Conservation (phyloP, 306 rosid genomes). For the Lablab purpureus region DNA sequence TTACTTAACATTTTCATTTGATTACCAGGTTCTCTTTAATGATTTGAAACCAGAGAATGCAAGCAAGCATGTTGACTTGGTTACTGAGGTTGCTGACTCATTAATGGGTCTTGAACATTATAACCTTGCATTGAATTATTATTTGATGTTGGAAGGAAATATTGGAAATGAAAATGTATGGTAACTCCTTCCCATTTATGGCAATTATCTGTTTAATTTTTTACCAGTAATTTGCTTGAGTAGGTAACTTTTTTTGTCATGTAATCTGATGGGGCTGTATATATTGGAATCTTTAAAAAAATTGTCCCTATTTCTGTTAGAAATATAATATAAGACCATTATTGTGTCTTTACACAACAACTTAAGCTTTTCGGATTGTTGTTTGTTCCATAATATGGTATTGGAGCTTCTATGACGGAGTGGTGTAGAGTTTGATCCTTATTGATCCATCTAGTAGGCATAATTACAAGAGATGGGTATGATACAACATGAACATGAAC, state of each 20-base stretch:
- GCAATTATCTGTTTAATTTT: conserved; percentile 31
- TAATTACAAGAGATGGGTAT: not conserved
- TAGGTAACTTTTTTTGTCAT: conserved; percentile 9
- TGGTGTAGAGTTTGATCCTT: not conserved
- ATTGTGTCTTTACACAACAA: not conserved
- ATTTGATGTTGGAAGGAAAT: conserved; percentile 65
- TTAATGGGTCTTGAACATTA: conserved; percentile 70
- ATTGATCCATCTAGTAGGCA: not conserved
- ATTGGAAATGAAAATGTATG: conserved; percentile 61
- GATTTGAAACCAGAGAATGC: conserved; percentile 64
- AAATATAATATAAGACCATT: not conserved
- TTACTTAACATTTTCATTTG: conserved; percentile 41
- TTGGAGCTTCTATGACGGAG: no score
- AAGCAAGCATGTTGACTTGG: conserved; percentile 55
- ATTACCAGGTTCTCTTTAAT: conserved; percentile 60
- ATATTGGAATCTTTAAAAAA: not conserved
- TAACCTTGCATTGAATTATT: conserved; percentile 73
- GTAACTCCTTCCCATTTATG: conserved; percentile 39
- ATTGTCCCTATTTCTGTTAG: not conserved
- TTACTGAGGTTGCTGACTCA: conserved; percentile 71
- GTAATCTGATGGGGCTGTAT: conserved; percentile 22
- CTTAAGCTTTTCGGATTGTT: not conserved
- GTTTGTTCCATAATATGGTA: not conserved
- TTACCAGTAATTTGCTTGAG: conserved; percentile 26
- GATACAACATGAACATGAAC: not conserved